A percentile compares a stretch with the other conserved stretches of the same genome.
These are phyloP conservation scores for Penicillium coffeae DNA, from an alignment of 495 filamentous ascomycete genomes.

Conservation along the genomic window DNA sequence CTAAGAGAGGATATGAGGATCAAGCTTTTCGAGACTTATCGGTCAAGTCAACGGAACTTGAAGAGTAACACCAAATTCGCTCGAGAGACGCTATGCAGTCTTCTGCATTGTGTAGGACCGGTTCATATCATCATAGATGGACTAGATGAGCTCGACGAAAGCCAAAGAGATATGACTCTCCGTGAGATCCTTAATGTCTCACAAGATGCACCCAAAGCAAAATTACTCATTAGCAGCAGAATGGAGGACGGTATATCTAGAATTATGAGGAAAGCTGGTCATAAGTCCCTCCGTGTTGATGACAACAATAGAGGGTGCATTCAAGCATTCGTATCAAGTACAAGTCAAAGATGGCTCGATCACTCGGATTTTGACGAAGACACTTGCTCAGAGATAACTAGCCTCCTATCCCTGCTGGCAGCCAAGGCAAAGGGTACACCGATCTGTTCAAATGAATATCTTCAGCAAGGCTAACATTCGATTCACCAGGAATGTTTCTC, in stretches of 20 bases:
- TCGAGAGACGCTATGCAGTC: not conserved
- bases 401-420: constrained; percentile 42
- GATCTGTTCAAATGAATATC: not conserved
- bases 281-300: not conserved
- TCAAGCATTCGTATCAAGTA: not conserved
- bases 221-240: not conserved
- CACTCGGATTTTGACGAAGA: not conserved
- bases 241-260: not conserved
- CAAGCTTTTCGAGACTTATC: not conserved
- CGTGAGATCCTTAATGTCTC: not conserved
- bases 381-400: not conserved
- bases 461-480: not conserved
- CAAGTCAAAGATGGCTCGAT: not conserved
- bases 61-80: constrained; percentile 1
- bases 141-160: not conserved
- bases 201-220: not conserved
- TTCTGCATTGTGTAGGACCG: not conserved
- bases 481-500: constrained; percentile 5
- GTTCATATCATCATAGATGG: not conserved
- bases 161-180: not conserved
- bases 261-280: not conserved
- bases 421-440: constrained; percentile 13
- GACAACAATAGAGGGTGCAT: not conserved
- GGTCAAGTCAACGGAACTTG: not conserved
- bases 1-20: not conserved